phyloP scores from a whole-genome alignment of 2,329 filamentous ascomycete species.

The Colletotrichum noveboracense region DNA sequence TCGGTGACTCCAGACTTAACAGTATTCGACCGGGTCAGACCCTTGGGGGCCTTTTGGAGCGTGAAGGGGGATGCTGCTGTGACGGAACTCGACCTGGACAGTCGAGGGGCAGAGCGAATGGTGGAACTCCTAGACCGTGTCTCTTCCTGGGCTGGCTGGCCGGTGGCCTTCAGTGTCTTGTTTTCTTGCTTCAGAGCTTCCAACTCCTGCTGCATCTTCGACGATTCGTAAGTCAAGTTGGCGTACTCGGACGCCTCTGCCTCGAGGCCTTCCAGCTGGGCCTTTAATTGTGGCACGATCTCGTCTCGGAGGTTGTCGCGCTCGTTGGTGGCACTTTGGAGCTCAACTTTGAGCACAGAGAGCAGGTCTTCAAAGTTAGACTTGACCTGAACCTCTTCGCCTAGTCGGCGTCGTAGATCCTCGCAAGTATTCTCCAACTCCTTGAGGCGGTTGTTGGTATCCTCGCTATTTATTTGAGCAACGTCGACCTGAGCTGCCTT shows the following conservation, averaged over 20 bases:
- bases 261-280: conserved; percentile 80
- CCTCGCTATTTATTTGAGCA: conserved; percentile 58
- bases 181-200: conserved; percentile 73
- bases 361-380: conserved; percentile 94
- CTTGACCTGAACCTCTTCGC: conserved; percentile 86
- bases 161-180: conserved; percentile 56
- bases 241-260: conserved; percentile 74
- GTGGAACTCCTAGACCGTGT: conserved; percentile 29
- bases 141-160: conserved; percentile 19
- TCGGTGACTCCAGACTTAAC: conserved; percentile 52
- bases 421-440: conserved; percentile 84
- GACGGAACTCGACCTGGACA: conserved; percentile 72
- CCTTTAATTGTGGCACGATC: conserved; percentile 78
- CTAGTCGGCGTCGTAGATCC: conserved; percentile 79
- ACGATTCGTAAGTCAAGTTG: conserved; percentile 78
- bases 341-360: conserved; percentile 80
- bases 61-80: conserved; percentile 55
- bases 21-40: conserved; percentile 65
- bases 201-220: conserved; percentile 87
- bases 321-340: conserved; percentile 84
- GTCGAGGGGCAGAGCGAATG: conserved; percentile 18
- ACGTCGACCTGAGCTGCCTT: conserved; percentile 70
- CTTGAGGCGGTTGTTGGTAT: conserved; percentile 67
- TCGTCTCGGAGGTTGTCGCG: conserved; percentile 91
- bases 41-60: conserved; percentile 40